Percentiles rank a stretch among this genome's conserved stretches.
Conservation (phyloP, 2,329 filamentous ascomycete genomes). For the Monosporascus sp. region DNA sequence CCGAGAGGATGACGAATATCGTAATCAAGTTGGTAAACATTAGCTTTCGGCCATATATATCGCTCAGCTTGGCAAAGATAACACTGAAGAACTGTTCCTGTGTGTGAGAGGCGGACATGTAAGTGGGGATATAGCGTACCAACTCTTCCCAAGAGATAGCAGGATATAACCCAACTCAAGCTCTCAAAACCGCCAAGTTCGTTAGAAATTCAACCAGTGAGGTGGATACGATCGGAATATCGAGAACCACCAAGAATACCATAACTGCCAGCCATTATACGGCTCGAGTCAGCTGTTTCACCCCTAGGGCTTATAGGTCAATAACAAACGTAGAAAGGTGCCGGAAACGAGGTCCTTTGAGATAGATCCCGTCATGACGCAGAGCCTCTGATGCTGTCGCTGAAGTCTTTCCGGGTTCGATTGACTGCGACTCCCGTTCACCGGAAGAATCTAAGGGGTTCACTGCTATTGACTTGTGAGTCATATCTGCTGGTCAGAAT, state of each 20-base stretch:
- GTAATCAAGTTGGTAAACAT: not conserved
- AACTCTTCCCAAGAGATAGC: slow-evolving; percentile 13
- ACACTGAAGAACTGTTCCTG: not conserved
- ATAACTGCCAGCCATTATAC: not conserved
- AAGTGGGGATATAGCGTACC: not conserved
- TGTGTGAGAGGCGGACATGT: not conserved
- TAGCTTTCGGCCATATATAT: not conserved
- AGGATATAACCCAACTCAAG: slow-evolving; percentile 9
- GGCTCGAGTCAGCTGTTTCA: not conserved
- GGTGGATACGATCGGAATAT: slow-evolving; percentile 8
- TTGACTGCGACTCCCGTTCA: too few species aligned
- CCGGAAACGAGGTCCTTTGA: too few species aligned
- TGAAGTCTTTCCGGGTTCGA: too few species aligned
- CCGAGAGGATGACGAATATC: not conserved
- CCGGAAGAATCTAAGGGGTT: too few species aligned
- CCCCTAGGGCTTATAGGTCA: too few species aligned
- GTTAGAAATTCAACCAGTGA: slow-evolving; percentile 6
- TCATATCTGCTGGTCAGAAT: too few species aligned
- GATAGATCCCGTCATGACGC: too few species aligned
- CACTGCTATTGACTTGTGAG: too few species aligned
- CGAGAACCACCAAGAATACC: slow-evolving; percentile 1
- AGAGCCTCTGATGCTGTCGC: too few species aligned
- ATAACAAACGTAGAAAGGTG: too few species aligned
- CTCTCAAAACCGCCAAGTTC: slow-evolving; percentile 6
- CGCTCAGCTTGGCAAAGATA: not conserved